Base-by-base conservation (phyloP, 192 early-diverging fungal genomes). In the Entomortierella chlamydospora region DNA sequence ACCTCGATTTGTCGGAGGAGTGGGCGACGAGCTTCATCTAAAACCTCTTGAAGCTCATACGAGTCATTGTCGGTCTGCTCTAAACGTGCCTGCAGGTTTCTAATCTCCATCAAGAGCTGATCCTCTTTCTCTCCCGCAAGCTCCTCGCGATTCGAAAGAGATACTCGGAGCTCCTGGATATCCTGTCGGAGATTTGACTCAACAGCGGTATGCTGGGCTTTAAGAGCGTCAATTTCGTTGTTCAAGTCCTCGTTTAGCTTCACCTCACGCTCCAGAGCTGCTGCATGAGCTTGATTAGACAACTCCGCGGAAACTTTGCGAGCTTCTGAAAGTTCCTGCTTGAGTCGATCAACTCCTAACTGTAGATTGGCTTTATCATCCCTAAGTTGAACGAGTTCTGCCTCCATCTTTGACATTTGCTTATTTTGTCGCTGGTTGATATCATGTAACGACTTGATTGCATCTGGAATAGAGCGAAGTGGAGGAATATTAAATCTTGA, bases 251-350 rank as follows among this genome's bases (percentile, higher is more conserved):
- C 83, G 47, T 85, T 82, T 7, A 87, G 41, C 22, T 68, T 68
- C 52, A 85, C 61, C 61, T 87, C 86, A 25, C 83, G 84, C 25
- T 87, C 86, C 37, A 87, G 22, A 0, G 83, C 82, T 8, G 82
- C 83, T 11, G 83, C 71, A 34, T 83, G 84, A 1, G 73, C 71
- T 45, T 69, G 73, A 42, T 29, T 69, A 11, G 73, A 77, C 17
- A 77, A 45, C 26, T 77, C 73, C 0, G 58, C 61, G 4, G 73
- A 77, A 2, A 66, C 56, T 47, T 77, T 77, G 11, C 73, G 73
- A 1, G 73, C 73, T 17, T 77, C 73, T 30, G 56, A 41, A 0
- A 77, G 60, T 34, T 77, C 73, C 28, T 77, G 73, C 61, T 64
- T 51, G 8, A 66, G 52, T 7, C 73, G 73, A 62, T 77, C 73